Conservation (phyloP, 1,284 basidiomycete genomes). For the Peniophora sp. region DNA sequence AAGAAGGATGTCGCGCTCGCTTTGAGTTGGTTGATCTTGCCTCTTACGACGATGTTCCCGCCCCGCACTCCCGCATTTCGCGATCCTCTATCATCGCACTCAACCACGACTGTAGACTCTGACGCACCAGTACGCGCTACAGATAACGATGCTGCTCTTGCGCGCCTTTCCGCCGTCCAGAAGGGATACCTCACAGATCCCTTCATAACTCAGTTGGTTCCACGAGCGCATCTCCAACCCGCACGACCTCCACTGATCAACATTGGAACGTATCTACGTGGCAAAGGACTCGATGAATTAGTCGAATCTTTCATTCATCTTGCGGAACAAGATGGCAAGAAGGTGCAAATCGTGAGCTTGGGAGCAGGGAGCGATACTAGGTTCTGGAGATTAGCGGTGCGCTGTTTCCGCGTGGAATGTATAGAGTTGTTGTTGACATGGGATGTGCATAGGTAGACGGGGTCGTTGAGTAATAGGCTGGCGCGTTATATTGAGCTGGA, state of each 20-base stretch:
- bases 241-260: constrained; percentile 86
- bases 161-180: constrained; percentile 74
- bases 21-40: no score
- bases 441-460: constrained; percentile 34
- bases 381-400: constrained; percentile 84
- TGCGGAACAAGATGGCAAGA: constrained; percentile 27
- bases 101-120: constrained; percentile 16
- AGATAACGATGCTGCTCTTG: constrained; percentile 67
- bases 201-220: constrained; percentile 57
- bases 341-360: constrained; percentile 79
- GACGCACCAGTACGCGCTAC: constrained; percentile 66
- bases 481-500: constrained; percentile 83
- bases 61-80: not conserved
- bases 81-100: not conserved
- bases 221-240: constrained; percentile 55
- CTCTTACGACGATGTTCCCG: not conserved
- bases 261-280: constrained; percentile 87
- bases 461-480: constrained; percentile 37
- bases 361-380: constrained; percentile 92
- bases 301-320: constrained; percentile 64
- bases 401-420: constrained; percentile 20
- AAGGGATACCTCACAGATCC: constrained; percentile 74
- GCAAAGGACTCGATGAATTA: constrained; percentile 73
- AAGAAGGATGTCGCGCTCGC: no score
- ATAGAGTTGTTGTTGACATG: not conserved